Evolutionary conservation across 1,139 yeast genomes (phyloP), one percentile per base, ranked within the genome.

Genomic region (Geotrichum macrosporum): DNA sequence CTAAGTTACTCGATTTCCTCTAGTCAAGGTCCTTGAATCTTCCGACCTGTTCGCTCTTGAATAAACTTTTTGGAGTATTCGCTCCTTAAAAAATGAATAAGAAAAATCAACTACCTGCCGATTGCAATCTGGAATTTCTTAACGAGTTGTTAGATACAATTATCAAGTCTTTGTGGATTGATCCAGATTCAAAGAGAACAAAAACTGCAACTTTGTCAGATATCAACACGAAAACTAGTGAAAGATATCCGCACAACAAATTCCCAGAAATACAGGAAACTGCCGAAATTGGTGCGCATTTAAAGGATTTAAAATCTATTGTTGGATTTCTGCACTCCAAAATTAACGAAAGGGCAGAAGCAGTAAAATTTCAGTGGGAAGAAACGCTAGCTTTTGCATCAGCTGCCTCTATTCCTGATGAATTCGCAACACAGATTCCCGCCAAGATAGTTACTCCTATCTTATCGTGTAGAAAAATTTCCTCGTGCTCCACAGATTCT

Each of bases 281-380:
- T 4, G 13, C 13, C 2, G 16, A 6, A 22, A 24, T 32, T 8
- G 27, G 24, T 13, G 18, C 36, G 12, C 36, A 32, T 12, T 8
- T 40, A 20, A 27, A 24, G 18, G 21, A 40, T 3, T 31, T 31
- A 4, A 32, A 16, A 5, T 3, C 5, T 13, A 16, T 31, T 13
- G 43, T 35, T 16, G 44, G 31, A 10, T 46, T 35, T 35, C 26
- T 46, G 4, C 48, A 46, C 19, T 36, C 29, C 8, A 38, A 40
- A 18, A 34, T 46, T 31, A 40, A 46, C 19, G 48, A 46, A 22
- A 35, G 48, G 6, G 40, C 44, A 12, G 35, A 29, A 19, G 41
- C 37, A 9, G 31, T 46, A 9, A 30, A 35, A 18, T 40, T 35
- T 21, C 36, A 40, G 19, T 41, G 48, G 41, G 45, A 46, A 35